Evolutionary conservation across 257 asterid genomes (phyloP).

Genomic region (Gentiana straminea): DNA sequence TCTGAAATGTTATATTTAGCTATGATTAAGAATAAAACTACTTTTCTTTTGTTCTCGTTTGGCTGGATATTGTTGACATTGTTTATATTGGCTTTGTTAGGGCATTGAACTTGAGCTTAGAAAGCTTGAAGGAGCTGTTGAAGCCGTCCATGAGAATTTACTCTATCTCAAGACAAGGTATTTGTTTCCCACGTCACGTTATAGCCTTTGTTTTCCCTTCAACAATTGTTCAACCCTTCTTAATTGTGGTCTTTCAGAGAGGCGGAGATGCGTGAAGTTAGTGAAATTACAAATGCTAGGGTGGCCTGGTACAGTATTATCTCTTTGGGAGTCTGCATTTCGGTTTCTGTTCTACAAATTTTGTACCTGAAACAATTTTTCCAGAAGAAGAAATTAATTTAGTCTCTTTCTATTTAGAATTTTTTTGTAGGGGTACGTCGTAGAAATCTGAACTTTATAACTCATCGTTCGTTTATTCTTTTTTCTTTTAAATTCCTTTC

Average conservation of each 20-base stretch:
- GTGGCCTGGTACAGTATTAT: slow-evolving; percentile 77
- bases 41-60: neutral
- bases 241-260: slow-evolving; percentile 35
- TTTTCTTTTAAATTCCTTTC: neutral
- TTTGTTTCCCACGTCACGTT: neutral
- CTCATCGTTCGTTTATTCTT: neutral
- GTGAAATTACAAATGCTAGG: slow-evolving; percentile 54
- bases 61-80: slow-evolving; percentile 8
- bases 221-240: slow-evolving; percentile 1
- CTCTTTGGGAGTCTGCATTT: slow-evolving; percentile 62
- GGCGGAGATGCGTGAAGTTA: slow-evolving; percentile 61
- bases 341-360: slow-evolving; percentile 45
- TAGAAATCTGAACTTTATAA: slow-evolving; percentile 8
- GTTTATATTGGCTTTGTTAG: slow-evolving; percentile 27
- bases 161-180: slow-evolving; percentile 69
- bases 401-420: slow-evolving; percentile 20
- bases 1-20: too few species aligned
- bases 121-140: slow-evolving; percentile 90
- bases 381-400: slow-evolving; percentile 83
- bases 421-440: slow-evolving; percentile 6
- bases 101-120: slow-evolving; percentile 85
- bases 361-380: slow-evolving; percentile 56
- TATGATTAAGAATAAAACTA: neutral
- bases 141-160: slow-evolving; percentile 74
- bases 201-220: neutral